phyloP scores from a whole-genome alignment of 1,139 yeast species.

The Suhomyces bribrorum region DNA sequence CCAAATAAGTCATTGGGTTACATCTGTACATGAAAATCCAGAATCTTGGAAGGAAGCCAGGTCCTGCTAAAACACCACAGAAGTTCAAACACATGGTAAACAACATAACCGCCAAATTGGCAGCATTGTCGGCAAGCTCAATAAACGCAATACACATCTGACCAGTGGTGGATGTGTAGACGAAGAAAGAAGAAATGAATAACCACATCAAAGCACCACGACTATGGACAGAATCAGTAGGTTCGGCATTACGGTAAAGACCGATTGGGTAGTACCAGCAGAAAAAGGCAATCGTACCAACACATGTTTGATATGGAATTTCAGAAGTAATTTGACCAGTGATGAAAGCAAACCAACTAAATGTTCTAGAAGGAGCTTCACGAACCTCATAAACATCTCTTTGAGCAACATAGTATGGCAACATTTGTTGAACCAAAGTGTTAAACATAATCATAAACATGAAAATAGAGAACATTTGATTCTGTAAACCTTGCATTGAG shows the following conservation, averaged over 20 bases:
- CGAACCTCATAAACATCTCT: conserved; percentile 66
- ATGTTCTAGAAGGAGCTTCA: conserved; percentile 73
- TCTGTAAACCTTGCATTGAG: conserved; percentile 59
- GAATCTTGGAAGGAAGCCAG: conserved; percentile 49
- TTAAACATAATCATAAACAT: conserved; percentile 53
- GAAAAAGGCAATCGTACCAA: conserved; percentile 39
- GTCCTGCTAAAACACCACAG: conserved; percentile 79
- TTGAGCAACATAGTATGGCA: conserved; percentile 70
- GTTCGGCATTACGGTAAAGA: conserved; percentile 34
- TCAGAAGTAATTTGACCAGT: conserved; percentile 38
- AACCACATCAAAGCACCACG: conserved; percentile 75
- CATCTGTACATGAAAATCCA: conserved; percentile 63
- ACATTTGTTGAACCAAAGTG: conserved; percentile 67
- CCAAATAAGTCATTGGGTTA: conserved; percentile 68
- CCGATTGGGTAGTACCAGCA: conserved; percentile 48
- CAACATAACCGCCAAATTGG: conserved; percentile 61
- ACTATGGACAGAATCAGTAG: conserved; percentile 28
- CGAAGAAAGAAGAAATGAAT: conserved; percentile 52
- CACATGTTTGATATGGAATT: conserved; percentile 35
- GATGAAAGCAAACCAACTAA: conserved; percentile 50
- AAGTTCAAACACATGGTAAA: conserved; percentile 71
- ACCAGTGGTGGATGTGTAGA: conserved; percentile 65
- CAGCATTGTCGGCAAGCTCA: conserved; percentile 73
- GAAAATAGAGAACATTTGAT: conserved; percentile 58
- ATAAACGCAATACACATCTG: conserved; percentile 63